These are phyloP conservation scores for Ogataea paraovalis DNA, from an alignment of 805 yeast species.

Conservation along the genomic window DNA sequence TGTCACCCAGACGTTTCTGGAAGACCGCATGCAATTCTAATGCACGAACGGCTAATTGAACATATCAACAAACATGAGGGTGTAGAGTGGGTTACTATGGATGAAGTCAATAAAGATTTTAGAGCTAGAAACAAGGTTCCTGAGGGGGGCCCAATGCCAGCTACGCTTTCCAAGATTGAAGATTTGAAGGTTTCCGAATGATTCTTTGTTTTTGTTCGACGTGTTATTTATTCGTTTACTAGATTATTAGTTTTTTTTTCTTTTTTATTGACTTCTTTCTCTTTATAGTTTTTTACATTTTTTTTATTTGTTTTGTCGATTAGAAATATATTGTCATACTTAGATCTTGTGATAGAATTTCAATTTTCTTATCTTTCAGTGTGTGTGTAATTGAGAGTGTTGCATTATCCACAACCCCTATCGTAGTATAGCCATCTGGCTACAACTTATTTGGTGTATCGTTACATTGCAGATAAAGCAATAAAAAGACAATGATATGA, in stretches of 20 bases:
- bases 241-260: not conserved
- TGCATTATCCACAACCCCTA: too few species aligned
- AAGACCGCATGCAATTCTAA: conserved; percentile 32
- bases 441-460: too few species aligned
- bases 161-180: not conserved
- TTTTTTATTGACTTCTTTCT: not conserved
- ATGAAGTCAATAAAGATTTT: conserved; percentile 31
- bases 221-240: too few species aligned
- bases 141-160: not conserved
- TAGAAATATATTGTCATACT: too few species aligned
- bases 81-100: conserved; percentile 39
- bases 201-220: not conserved
- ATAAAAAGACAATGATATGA: not conserved
- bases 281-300: too few species aligned
- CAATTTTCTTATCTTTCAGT: too few species aligned
- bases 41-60: conserved; percentile 36
- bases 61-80: conserved; percentile 35
- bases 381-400: too few species aligned
- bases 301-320: too few species aligned
- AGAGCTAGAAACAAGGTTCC: conserved; percentile 19
- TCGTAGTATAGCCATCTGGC: too few species aligned
- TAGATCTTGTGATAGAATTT: too few species aligned
- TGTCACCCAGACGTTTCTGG: conserved; percentile 38
- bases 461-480: not conserved
- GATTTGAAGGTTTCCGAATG: too few species aligned